phyloP scores from a whole-genome alignment of 2,329 filamentous ascomycete species.

The Ophiognomonia clavigignenti-juglandacearum region DNA sequence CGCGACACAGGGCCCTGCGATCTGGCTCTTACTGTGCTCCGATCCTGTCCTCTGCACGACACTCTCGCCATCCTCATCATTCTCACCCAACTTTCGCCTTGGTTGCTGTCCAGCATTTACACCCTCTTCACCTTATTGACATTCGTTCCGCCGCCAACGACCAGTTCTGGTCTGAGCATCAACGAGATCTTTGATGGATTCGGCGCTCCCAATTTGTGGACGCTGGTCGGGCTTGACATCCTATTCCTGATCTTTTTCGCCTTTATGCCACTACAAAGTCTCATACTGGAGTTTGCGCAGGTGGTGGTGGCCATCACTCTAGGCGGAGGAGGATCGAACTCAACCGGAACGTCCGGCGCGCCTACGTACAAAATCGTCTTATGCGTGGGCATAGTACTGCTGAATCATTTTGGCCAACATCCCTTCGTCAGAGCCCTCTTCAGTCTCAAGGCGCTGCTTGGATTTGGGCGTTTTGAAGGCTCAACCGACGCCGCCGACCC shows the following conservation, averaged over 20 bases:
- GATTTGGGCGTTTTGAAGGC: slow-evolving; percentile 28
- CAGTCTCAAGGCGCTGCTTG: slow-evolving; percentile 30
- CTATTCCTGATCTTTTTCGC: slow-evolving; percentile 82
- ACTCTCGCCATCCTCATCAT: slow-evolving; percentile 96
- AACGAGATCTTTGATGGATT: slow-evolving; percentile 88
- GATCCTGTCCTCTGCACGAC: slow-evolving; percentile 85
- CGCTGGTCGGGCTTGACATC: slow-evolving; percentile 77
- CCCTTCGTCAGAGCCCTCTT: slow-evolving; percentile 38
- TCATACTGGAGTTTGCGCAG: slow-evolving; percentile 85
- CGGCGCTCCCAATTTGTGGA: slow-evolving; percentile 80
- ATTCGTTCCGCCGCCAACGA: slow-evolving; percentile 79
- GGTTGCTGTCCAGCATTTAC: slow-evolving; percentile 84
- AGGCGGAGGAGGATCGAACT: slow-evolving; percentile 74
- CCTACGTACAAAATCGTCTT: slow-evolving; percentile 68
- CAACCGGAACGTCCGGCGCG: slow-evolving; percentile 46
- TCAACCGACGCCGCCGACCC: slow-evolving; percentile 41
- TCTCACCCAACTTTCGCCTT: slow-evolving; percentile 84
- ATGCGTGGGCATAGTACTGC: slow-evolving; percentile 63
- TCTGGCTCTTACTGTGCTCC: slow-evolving; percentile 79
- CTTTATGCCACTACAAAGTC: slow-evolving; percentile 79
- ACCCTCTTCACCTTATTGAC: slow-evolving; percentile 89
- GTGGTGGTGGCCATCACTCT: slow-evolving; percentile 89
- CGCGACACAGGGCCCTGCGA: slow-evolving; percentile 69
- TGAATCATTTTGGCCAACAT: slow-evolving; percentile 45
- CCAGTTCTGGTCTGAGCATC: slow-evolving; percentile 73